A percentile compares a stretch with the other conserved stretches of the same genome.
phyloP scores from a whole-genome alignment of 23 red algal genomes.

The Agarophyton chilense region DNA sequence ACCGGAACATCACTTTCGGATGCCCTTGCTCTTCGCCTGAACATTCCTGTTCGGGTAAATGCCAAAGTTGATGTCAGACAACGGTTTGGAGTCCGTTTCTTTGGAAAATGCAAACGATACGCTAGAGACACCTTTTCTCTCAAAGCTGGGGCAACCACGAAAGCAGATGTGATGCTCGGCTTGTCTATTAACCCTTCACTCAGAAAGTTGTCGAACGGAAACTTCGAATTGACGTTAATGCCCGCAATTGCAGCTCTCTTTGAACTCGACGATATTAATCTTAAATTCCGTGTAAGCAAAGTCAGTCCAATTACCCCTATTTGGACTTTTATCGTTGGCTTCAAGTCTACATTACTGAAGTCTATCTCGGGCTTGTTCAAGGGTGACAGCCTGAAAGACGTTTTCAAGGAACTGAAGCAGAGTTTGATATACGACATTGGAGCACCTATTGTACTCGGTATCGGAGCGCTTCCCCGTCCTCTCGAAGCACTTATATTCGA shows the following conservation, averaged over 20 bases:
- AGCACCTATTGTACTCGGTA: constrained; percentile 8
- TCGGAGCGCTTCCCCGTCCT: constrained; percentile 11
- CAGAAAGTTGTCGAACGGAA: not conserved
- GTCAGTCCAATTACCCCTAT: constrained; percentile 11
- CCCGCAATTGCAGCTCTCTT: constrained; percentile 1
- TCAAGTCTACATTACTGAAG: not conserved
- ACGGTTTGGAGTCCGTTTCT: constrained; percentile 2
- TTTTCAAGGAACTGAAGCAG: not conserved
- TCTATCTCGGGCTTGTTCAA: not conserved
- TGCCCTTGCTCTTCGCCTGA: not conserved
- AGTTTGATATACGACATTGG: constrained; percentile 4
- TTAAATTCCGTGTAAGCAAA: constrained; percentile 14
- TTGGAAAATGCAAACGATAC: constrained; percentile 6
- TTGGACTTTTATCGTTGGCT: constrained; percentile 16
- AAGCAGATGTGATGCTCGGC: constrained; percentile 5
- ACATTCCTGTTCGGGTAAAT: not conserved
- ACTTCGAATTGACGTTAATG: constrained; percentile 2
- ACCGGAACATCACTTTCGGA: not conserved
- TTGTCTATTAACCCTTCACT: constrained; percentile 2
- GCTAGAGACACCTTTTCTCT: constrained; percentile 1
- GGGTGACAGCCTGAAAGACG: not conserved
- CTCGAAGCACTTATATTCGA: constrained; percentile 4
- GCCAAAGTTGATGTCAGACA: constrained; percentile 1
- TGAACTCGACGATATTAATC: not conserved
- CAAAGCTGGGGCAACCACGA: not conserved